Percentiles rank a stretch among this genome's conserved stretches.
These are phyloP conservation scores for Cystofilobasidium bisporidii DNA, from an alignment of 768 basidiomycete species.

Conservation along the genomic window DNA sequence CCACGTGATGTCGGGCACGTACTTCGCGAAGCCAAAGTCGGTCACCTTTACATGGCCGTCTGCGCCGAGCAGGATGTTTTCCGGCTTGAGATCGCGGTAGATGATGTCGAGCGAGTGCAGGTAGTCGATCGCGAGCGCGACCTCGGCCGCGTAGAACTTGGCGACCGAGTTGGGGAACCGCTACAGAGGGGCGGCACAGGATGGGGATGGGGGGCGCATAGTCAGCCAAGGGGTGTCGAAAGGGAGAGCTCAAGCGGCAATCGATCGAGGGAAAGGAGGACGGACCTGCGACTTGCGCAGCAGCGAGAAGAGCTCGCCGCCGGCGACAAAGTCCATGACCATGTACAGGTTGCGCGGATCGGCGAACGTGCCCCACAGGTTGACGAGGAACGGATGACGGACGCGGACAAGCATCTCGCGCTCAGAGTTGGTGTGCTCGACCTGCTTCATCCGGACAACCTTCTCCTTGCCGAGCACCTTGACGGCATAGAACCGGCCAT, in stretches of 20 bases:
- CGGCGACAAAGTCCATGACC: constrained; percentile 44
- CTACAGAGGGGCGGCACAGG: constrained; percentile 20
- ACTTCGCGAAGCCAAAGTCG: constrained; percentile 71
- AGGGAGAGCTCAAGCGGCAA: no score
- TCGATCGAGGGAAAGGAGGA: constrained; percentile 17
- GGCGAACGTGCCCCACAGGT: constrained; percentile 71
- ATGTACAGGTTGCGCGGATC: constrained; percentile 42
- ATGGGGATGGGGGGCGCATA: neutral
- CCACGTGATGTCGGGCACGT: constrained; percentile 39
- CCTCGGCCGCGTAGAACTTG: constrained; percentile 43
- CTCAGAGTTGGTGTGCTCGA: constrained; percentile 43
- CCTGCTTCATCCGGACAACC: constrained; percentile 55
- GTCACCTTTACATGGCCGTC: constrained; percentile 96
- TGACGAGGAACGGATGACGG: constrained; percentile 61
- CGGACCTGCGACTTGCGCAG: constrained; percentile 77
- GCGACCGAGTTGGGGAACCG: constrained; percentile 43
- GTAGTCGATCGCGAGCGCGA: constrained; percentile 42
- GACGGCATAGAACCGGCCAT: constrained; percentile 90
- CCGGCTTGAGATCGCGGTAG: constrained; percentile 42
- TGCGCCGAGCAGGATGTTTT: constrained; percentile 78
- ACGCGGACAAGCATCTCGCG: constrained; percentile 42
- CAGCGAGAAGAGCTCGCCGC: constrained; percentile 59
- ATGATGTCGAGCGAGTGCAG: constrained; percentile 43
- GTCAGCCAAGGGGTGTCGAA: no score
- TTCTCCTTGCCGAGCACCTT: constrained; percentile 91